Percentiles rank a stretch among this genome's conserved stretches.
Evolutionary conservation across 352 stramenopile species (phyloP).

Genomic region (Pythium phragmiticola): DNA sequence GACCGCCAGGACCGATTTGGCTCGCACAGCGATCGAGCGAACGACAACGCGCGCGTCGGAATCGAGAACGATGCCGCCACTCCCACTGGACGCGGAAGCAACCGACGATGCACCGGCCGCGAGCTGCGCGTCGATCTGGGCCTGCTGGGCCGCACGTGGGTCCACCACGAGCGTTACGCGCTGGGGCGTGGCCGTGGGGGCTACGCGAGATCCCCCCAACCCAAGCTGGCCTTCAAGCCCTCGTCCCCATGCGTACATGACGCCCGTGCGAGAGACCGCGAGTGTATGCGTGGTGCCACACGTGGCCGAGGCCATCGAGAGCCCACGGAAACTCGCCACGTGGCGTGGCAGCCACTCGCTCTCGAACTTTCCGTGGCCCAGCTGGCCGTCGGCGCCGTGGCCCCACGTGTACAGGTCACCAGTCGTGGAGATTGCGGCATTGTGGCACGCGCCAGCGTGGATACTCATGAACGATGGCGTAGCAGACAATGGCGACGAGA

Average conservation of each 20-base stretch:
- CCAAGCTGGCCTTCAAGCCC: conserved; percentile 53
- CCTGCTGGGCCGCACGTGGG: conserved; percentile 29
- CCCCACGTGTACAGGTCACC: conserved; percentile 73
- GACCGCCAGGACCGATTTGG: conserved; percentile 36
- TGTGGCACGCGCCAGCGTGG: conserved; percentile 49
- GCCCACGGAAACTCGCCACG: conserved; percentile 44
- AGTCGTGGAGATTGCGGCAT: conserved; percentile 40
- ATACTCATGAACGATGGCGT: conserved; percentile 43
- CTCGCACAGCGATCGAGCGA: conserved; percentile 34
- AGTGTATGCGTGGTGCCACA: conserved; percentile 53
- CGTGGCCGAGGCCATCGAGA: conserved; percentile 30
- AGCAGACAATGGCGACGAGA: conserved; percentile 2
- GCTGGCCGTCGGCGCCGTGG: conserved; percentile 51
- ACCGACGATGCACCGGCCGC: conserved; percentile 11
- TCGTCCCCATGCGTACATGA: conserved; percentile 62
- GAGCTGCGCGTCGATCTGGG: conserved; percentile 30
- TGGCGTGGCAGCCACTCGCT: conserved; percentile 66
- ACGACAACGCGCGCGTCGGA: conserved; percentile 34
- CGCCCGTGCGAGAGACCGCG: conserved; percentile 40
- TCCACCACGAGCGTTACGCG: conserved; percentile 26
- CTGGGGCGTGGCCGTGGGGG: conserved; percentile 16
- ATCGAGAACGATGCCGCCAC: conserved; percentile 10
- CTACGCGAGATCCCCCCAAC: conserved; percentile 3
- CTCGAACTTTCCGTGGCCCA: conserved; percentile 42
- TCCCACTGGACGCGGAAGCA: conserved; percentile 4